phyloP scores from a whole-genome alignment of 2,329 filamentous ascomycete species.

The Botrytis deweyae region DNA sequence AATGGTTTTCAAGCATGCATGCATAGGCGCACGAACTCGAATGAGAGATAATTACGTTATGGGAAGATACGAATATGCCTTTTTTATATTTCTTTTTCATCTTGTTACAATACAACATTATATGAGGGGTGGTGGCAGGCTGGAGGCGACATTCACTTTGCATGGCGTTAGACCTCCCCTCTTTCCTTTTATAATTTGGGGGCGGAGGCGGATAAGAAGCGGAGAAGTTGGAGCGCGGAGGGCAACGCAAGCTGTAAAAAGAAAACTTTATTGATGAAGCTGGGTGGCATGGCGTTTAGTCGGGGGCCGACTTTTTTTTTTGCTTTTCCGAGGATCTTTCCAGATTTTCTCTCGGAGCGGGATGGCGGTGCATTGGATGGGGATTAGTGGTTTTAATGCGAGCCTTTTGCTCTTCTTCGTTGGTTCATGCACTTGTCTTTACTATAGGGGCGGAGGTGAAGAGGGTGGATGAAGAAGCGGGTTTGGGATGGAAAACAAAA shows the following conservation, averaged over 20 bases:
- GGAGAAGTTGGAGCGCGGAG: neutral
- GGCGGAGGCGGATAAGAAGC: neutral
- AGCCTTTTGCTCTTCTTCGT: constrained; percentile 8
- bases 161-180: constrained; percentile 1
- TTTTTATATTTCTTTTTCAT: neutral
- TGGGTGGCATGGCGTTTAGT: constrained; percentile 13
- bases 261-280: constrained; percentile 16
- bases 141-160: constrained; percentile 5
- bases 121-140: constrained; percentile 8
- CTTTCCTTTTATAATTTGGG: neutral
- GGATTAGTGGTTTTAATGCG: constrained; percentile 5
- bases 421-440: constrained; percentile 12
- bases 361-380: constrained; percentile 11
- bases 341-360: neutral
- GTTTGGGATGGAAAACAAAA: neutral
- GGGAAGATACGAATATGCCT: constrained; percentile 13
- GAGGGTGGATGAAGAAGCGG: neutral
- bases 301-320: constrained; percentile 1
- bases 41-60: constrained; percentile 17
- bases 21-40: constrained; percentile 17
- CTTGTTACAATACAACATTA: constrained; percentile 19
- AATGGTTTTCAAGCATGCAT: constrained; percentile 16
- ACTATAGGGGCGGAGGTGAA: neutral
- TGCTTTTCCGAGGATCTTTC: neutral
- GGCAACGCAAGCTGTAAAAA: constrained; percentile 10